Conservation (phyloP, 306 rosid species). For the Acacia confusa region DNA sequence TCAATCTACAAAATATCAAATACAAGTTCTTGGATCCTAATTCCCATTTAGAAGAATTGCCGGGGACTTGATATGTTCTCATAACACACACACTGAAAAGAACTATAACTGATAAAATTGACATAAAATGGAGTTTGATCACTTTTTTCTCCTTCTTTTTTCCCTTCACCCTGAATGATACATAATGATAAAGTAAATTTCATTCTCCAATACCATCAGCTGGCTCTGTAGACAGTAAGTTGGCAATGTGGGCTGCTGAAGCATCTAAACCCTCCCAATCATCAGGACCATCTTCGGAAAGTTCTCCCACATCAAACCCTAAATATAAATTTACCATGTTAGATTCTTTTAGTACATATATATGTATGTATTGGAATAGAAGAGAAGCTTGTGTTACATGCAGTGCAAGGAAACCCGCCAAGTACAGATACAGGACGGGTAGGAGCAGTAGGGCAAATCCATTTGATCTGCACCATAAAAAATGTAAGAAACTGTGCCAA, state of each 20-base stretch:
- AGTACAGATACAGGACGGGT: slow-evolving; percentile 89
- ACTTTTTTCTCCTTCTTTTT: background rate
- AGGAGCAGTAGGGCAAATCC: slow-evolving; percentile 99
- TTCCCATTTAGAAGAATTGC: background rate
- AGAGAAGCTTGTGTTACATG: slow-evolving; percentile 57
- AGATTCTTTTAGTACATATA: background rate
- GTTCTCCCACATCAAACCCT: slow-evolving; percentile 99
- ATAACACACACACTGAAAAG: background rate
- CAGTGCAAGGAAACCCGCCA: slow-evolving; percentile 96
- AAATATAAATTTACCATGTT: slow-evolving; percentile 21
- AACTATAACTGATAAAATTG: background rate
- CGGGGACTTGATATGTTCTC: background rate
- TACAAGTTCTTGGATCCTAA: background rate
- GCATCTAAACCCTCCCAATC: slow-evolving; percentile 99
- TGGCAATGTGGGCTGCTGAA: slow-evolving; percentile 91
- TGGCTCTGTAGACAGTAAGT: slow-evolving; percentile 92
- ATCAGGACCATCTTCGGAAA: slow-evolving; percentile 91
- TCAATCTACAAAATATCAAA: slow-evolving; percentile 9
- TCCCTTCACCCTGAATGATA: background rate
- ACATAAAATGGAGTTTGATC: background rate
- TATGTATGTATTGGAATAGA: background rate
- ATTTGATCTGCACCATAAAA: slow-evolving; percentile 69
- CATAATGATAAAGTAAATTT: background rate
- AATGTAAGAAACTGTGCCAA: slow-evolving; percentile 29
- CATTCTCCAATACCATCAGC: slow-evolving; percentile 65